Evolutionary conservation across 2,329 filamentous ascomycete genomes (phyloP).

Genomic region (Lasiodiplodia citricola): DNA sequence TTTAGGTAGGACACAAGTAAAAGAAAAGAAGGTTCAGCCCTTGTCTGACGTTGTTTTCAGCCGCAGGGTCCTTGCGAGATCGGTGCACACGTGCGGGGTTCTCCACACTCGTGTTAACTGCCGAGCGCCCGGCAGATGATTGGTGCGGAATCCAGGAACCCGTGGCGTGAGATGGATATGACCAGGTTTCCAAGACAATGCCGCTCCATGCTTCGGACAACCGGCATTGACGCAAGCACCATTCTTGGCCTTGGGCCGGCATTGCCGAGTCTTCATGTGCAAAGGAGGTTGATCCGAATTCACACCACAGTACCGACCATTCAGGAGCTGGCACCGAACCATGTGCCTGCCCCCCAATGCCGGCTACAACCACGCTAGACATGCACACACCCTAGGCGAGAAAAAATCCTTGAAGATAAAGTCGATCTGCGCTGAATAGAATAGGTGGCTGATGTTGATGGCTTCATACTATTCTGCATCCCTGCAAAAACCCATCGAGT

Average conservation of each 20-base stretch:
- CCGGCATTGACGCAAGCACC: background rate
- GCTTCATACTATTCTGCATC: background rate
- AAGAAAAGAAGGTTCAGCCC: constrained; percentile 1
- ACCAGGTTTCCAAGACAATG: background rate
- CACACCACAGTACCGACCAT: background rate
- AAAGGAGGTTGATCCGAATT: background rate
- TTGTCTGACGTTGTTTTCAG: background rate
- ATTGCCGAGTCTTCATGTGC: background rate
- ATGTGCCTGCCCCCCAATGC: background rate
- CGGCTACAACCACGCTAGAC: background rate
- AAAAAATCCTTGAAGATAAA: background rate
- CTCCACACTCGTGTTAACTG: constrained; percentile 6
- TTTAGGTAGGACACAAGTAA: background rate
- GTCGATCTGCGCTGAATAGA: background rate
- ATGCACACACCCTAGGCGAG: no score
- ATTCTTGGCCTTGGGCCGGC: background rate
- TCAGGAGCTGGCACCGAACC: background rate
- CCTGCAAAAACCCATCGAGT: background rate
- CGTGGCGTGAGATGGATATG: background rate
- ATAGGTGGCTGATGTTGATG: background rate
- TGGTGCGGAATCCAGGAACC: constrained; percentile 1
- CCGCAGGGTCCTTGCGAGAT: constrained; percentile 14
- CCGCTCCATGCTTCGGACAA: no score
- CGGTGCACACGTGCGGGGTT: constrained; percentile 12
- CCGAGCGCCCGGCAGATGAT: constrained; percentile 1